Evolutionary conservation across 164 flowering plant genomes (phyloP), one percentile per base, ranked within the genome.

Genomic region (Malania oleifera): DNA sequence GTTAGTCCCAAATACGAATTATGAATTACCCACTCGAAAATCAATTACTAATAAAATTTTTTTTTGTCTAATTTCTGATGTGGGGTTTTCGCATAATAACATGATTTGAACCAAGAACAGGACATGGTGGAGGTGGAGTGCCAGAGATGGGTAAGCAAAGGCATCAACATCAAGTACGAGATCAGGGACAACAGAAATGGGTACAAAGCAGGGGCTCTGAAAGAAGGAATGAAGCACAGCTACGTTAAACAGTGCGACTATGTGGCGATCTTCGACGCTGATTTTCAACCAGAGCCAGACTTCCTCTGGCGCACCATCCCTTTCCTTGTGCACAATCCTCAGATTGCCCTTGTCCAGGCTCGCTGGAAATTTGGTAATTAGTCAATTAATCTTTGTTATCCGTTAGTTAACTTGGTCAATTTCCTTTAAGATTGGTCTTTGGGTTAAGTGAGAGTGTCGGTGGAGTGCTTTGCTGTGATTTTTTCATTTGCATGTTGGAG

Each of bases 181-280:
- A 87, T 83, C 60, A 83, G 98, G 60, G 92, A 83, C 28, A 82
- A 68, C 56, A 68, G 98, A 67, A 81, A 51, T 22, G 98, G 98
- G 3, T 93, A 89, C 81, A 93, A 93, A 65, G 90, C 98, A 0
- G 98, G 98, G 8, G 97, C 98, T 35, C 85, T 93, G 7, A 93
- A 84, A 59, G 96, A 87, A 76, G 98, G 98, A 0, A 63, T 93
- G 53, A 93, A 84, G 63, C 77, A 74, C 19, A 80, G 78, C 73
- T 93, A 93, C 59, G 96, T 86, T 1, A 82, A 86, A 38, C 79
- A 84, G 19, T 92, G 98, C 64, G 98, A 92, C 28, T 86, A 72
- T 52, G 96, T 92, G 1, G 91, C 76, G 52, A 89, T 93, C 31
- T 80, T 93, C 64, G 98, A 93, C 62, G 98, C 98, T n/a, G 98